Evolutionary conservation across 768 basidiomycete species (phyloP).

Genomic region (Leucocoprinus sp.): DNA sequence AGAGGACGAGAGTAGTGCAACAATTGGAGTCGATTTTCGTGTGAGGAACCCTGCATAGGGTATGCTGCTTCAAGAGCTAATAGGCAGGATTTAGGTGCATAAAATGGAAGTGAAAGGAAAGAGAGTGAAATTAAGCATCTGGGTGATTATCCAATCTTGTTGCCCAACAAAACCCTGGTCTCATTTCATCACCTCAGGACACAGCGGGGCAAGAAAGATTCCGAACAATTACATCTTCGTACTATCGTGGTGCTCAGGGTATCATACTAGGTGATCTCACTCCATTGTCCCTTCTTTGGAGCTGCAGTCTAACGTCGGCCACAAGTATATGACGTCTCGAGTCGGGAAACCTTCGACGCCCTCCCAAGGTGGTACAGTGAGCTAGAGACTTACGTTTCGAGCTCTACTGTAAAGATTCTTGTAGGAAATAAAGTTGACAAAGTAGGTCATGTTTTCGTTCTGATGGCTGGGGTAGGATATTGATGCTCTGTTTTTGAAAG

Average conservation of each 20-base stretch:
- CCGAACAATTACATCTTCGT: constrained; percentile 89
- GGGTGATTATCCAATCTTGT: constrained; percentile 48
- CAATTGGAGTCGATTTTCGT: constrained; percentile 80
- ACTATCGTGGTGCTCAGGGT: constrained; percentile 86
- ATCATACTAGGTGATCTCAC: constrained; percentile 56
- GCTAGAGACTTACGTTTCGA: constrained; percentile 86
- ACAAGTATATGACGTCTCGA: constrained; percentile 91
- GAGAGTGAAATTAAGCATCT: constrained; percentile 91
- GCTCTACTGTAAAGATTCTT: constrained; percentile 85
- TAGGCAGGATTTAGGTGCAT: constrained; percentile 51
- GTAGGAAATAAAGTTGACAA: constrained; percentile 96
- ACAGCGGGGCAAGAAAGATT: constrained; percentile 97
- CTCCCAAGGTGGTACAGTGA: constrained; percentile 91
- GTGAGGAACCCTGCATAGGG: constrained; percentile 32
- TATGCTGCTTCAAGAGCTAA: background rate
- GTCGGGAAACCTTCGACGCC: constrained; percentile 87
- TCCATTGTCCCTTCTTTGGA: background rate
- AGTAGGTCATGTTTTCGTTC: constrained; percentile 16
- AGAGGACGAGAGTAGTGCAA: constrained; percentile 82
- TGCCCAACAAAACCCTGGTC: background rate
- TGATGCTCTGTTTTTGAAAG: constrained; percentile 27
- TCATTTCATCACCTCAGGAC: constrained; percentile 42
- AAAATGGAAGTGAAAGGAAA: constrained; percentile 80
- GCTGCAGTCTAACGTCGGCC: background rate
- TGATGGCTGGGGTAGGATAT: background rate